Percentiles rank a stretch among this genome's conserved stretches.
Evolutionary conservation across 164 flowering plant species (phyloP).

Genomic region (Kingdonia uniflora): DNA sequence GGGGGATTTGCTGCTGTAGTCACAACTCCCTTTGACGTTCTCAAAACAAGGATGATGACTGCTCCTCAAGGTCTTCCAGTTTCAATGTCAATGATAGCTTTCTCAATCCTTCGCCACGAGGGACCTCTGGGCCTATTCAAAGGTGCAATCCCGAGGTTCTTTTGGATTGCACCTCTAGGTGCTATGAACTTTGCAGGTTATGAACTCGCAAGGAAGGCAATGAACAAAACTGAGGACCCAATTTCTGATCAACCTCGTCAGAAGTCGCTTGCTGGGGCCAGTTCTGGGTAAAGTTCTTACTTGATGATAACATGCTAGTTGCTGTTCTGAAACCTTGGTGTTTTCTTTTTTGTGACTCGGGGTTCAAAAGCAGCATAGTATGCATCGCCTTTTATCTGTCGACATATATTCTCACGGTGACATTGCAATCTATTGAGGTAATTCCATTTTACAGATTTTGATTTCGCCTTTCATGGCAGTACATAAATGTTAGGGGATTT

Average conservation of each 20-base stretch:
- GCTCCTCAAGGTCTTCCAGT: slow-evolving; percentile 65
- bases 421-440: too few species aligned
- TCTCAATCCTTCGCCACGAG: slow-evolving; percentile 73
- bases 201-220: slow-evolving; percentile 86
- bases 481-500: too few species aligned
- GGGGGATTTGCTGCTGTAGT: slow-evolving; percentile 92
- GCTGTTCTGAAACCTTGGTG: too few species aligned
- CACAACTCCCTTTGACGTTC: slow-evolving; percentile 95
- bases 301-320: too few species aligned
- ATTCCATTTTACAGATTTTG: too few species aligned
- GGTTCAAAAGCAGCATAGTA: too few species aligned
- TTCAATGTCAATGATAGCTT: slow-evolving; percentile 62
- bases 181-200: slow-evolving; percentile 99
- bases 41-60: slow-evolving; percentile 99
- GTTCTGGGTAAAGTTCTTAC: slow-evolving; percentile 16
- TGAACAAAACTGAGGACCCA: slow-evolving; percentile 49
- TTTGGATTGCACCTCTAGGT: slow-evolving; percentile 98
- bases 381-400: too few species aligned
- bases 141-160: slow-evolving; percentile 94
- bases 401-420: too few species aligned
- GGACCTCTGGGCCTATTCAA: slow-evolving; percentile 93
- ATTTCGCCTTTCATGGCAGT: too few species aligned
- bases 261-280: slow-evolving; percentile 25
- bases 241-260: slow-evolving; percentile 23
- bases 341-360: too few species aligned